Evolutionary conservation across 192 early-diverging fungal genomes (phyloP).

Genomic region (Allomyces javanicus): DNA sequence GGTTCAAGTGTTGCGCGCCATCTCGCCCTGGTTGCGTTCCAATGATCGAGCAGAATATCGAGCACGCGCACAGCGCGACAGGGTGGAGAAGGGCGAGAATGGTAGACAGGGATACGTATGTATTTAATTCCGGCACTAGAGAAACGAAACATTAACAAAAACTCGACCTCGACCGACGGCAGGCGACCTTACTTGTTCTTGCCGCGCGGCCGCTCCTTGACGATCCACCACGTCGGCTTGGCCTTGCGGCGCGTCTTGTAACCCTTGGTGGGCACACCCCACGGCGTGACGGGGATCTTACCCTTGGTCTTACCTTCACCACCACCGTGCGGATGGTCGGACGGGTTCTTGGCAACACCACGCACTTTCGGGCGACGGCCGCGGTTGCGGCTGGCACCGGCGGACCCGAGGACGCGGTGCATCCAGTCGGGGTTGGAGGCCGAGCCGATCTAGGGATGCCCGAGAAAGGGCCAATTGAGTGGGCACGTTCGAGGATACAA

Average conservation of each 20-base stretch:
- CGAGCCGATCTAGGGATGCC: conserved; percentile 34
- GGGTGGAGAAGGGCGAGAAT: too few relatives aligned
- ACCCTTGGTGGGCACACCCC: conserved; percentile 86
- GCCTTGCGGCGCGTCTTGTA: conserved; percentile 55
- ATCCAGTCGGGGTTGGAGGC: conserved; percentile 82
- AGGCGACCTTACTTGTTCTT: neutral
- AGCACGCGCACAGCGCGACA: too few relatives aligned
- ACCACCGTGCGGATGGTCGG: conserved; percentile 96
- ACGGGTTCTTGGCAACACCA: conserved; percentile 87
- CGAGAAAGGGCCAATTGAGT: too few relatives aligned
- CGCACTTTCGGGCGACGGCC: conserved; percentile 84
- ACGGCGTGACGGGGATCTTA: conserved; percentile 59
- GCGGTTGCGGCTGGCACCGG: conserved; percentile 57
- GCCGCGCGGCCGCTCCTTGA: conserved; percentile 28
- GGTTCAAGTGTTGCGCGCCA: too few relatives aligned
- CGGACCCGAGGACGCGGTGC: conserved; percentile 68
- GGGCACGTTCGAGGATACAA: too few relatives aligned
- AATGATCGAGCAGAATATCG: too few relatives aligned
- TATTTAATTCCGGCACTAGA: too few relatives aligned
- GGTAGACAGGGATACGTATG: too few relatives aligned
- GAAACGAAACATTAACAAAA: too few relatives aligned
- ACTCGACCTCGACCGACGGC: too few relatives aligned
- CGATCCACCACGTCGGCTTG: conserved; percentile 37
- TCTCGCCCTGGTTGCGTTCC: too few relatives aligned
- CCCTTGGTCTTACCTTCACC: conserved; percentile 85